phyloP scores from a whole-genome alignment of 345 rosid genomes.

The Arabidopsis arenosa region DNA sequence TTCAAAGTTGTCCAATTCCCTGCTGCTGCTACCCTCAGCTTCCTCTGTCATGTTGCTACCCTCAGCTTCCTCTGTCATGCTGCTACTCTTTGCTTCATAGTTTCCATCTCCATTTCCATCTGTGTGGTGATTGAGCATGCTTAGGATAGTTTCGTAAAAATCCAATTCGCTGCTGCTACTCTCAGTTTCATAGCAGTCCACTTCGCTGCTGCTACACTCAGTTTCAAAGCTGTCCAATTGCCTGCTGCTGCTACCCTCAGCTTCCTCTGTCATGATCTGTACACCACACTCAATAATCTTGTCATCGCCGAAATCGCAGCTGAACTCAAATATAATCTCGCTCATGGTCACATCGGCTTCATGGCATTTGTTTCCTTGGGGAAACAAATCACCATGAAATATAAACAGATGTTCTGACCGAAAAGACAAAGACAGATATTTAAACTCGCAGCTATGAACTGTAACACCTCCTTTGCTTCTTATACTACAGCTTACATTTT shows the following conservation, averaged over 20 bases:
- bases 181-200: not conserved
- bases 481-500: not conserved
- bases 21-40: too few relatives aligned
- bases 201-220: not conserved
- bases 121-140: not conserved
- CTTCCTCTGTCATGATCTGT: conserved; percentile 9
- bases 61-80: too few relatives aligned
- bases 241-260: not conserved
- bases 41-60: too few relatives aligned
- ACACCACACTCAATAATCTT: conserved; percentile 33
- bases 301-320: not conserved
- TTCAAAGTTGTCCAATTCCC: too few relatives aligned
- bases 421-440: not conserved
- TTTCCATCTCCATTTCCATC: conserved; percentile 9
- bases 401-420: conserved; percentile 17
- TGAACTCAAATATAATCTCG: conserved; percentile 11
- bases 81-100: not conserved
- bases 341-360: not conserved
- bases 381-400: not conserved
- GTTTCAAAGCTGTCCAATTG: conserved; percentile 4
- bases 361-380: not conserved
- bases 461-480: not conserved
- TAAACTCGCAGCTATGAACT: not conserved
- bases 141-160: too few relatives aligned
- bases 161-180: too few relatives aligned